Base-by-base conservation (phyloP, 2,329 filamentous ascomycete species). In the Davidsoniella virescens region DNA sequence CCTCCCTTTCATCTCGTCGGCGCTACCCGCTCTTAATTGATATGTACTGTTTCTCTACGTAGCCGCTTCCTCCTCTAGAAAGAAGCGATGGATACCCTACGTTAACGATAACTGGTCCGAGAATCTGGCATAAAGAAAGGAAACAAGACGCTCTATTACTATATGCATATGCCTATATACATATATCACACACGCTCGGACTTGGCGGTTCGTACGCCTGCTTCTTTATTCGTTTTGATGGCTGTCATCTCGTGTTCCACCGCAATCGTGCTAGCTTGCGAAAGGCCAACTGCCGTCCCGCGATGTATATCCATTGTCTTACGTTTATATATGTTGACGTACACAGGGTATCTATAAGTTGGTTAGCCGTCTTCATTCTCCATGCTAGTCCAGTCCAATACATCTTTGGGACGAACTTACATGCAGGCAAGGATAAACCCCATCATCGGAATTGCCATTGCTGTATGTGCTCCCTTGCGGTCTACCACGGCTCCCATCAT, bases 401-500 rank as follows among this genome's bases (percentile, higher is more conserved):
- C 43, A 10, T 40, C n/a, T 40, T 8, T 40, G 36, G 39, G 29
- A 29, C 17, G 23, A 25, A 47, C 52, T 54, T 49, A 54, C 52
- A 54, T 38, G 40, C 39, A 48, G 8, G 49, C 52, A 12, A 54
- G 44, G 16, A 44, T 49, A 17, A 54, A 54, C 2, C 52, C 49
- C 52, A 54, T 54, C 49, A 54, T 51, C 9, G 49, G 49, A 49
- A 54, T 48, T 3, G 49, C 49, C 52, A 54, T 54, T 23, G 47
- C 45, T n/a, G 48, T 42, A 37, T 49, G 49, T 14, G 54, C 44
- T 6, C 49, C 43, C 44, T 53, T 46, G 26, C 45, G 43, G 59
- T 88, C 83, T 4, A 81, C 76, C 1, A 79, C 81, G 7, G 71
- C 74, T 33, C 82, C 84, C 2, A 82, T 73, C 29, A 88, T 68